Evolutionary conservation across 2,329 filamentous ascomycete species (phyloP).

Genomic region (Aureobasidium musti): DNA sequence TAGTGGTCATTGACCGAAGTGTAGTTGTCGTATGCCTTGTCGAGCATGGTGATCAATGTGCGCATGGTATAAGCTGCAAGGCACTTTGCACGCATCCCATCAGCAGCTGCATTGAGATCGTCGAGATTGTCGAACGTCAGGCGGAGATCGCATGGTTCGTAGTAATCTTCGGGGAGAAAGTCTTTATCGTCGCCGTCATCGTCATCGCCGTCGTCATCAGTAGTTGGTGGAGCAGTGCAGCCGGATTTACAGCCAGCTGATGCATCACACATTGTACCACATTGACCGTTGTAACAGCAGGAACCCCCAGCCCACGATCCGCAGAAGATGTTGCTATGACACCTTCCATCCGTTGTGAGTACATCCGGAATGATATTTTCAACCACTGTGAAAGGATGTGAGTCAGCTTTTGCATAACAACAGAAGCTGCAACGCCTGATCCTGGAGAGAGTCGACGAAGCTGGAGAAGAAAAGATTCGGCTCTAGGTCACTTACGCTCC

Average conservation of each 20-base stretch:
- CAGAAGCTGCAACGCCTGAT: neutral
- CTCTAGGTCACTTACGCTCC: constrained; percentile 20
- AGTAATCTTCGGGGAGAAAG: neutral
- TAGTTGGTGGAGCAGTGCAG: constrained; percentile 10
- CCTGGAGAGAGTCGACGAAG: constrained; percentile 1
- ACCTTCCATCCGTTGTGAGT: constrained; percentile 10
- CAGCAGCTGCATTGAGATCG: constrained; percentile 20
- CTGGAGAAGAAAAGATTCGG: constrained; percentile 15
- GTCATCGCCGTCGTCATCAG: constrained; percentile 16
- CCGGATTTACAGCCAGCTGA: constrained; percentile 14
- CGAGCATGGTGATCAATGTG: constrained; percentile 27
- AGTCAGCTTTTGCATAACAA: constrained; percentile 15
- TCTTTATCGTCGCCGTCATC: too few relatives aligned
- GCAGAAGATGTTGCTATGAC: constrained; percentile 17
- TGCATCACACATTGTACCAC: constrained; percentile 14
- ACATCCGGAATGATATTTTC: constrained; percentile 19
- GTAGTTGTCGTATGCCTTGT: constrained; percentile 18
- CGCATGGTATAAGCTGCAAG: constrained; percentile 13
- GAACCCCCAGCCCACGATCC: constrained; percentile 8
- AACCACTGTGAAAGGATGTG: constrained; percentile 2
- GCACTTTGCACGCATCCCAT: constrained; percentile 21
- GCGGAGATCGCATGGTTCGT: constrained; percentile 8
- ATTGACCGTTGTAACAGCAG: constrained; percentile 15
- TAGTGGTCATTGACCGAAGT: constrained; percentile 28
- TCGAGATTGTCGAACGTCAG: constrained; percentile 20